Percentiles rank a stretch among this genome's conserved stretches.
phyloP scores from a whole-genome alignment of 768 basidiomycete genomes.

The Crassisporium funariophilum region DNA sequence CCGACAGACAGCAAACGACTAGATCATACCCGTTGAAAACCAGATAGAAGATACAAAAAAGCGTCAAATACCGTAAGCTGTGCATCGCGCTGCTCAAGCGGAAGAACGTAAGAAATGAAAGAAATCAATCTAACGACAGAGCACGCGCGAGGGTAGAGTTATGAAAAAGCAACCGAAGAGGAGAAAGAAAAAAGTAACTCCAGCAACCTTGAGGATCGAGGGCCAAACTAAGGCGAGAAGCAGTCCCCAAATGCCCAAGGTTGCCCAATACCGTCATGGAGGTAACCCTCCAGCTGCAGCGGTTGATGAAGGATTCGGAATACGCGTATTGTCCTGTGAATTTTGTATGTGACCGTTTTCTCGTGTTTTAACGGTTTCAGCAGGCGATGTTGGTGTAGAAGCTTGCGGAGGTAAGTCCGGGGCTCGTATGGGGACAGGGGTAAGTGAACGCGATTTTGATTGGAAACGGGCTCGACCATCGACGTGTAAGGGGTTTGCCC shows the following conservation, averaged over 20 bases:
- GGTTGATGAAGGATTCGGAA: neutral
- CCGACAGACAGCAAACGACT: too few species aligned
- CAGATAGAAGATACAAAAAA: too few species aligned
- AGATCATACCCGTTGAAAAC: too few species aligned
- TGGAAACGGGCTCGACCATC: neutral
- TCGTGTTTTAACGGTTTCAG: conserved; percentile 14
- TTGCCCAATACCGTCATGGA: conserved; percentile 34
- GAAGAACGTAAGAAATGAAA: too few species aligned
- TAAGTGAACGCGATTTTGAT: conserved; percentile 3
- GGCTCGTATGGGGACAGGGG: neutral
- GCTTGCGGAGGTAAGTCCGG: neutral
- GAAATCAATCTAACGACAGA: neutral
- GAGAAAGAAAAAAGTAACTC: conserved; percentile 5
- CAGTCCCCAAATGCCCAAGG: conserved; percentile 26
- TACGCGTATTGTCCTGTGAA: conserved; percentile 6
- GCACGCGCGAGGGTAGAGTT: neutral
- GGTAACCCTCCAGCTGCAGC: neutral
- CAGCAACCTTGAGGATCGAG: conserved; percentile 28
- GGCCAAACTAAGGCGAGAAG: conserved; percentile 18
- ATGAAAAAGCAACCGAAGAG: neutral
- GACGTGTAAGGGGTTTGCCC: neutral
- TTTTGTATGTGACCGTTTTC: conserved; percentile 12
- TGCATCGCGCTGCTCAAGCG: too few species aligned
- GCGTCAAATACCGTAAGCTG: too few species aligned
- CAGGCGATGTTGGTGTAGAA: neutral